Base-by-base conservation (phyloP, 768 basidiomycete genomes). In the Flagelloscypha sp. region DNA sequence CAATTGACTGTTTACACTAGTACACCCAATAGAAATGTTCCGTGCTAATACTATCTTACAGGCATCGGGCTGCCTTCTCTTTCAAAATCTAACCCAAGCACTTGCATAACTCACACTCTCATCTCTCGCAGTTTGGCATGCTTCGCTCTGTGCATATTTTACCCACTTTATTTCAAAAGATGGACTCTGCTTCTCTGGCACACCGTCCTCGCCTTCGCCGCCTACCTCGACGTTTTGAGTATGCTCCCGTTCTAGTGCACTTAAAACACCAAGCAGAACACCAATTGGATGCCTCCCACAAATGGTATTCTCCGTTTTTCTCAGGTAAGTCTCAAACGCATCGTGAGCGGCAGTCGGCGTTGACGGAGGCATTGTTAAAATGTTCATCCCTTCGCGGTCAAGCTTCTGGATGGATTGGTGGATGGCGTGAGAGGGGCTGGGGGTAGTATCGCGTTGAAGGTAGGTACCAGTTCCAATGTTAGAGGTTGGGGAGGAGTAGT, bases 81-180 rank as follows among this genome's bases (percentile, higher is more conserved):
- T 10, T 41, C 65, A 83, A 55, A 87, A 72, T 23, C 63, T 68
- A 28, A 88, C 61, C 59, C 79, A 90, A 20, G 81, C 95, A 53
- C 92, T 94, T 6, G 92, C 93, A 53, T 99, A 99, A 57, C 90
- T 94, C 15, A 99, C 95, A 52, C 94, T 97, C 22, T 84, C 87
- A 55, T 92, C 87, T 30, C 65, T 59, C 36, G 84, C 50, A 12
- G 59, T 74, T 44, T 63, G 45, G 50, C 86, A 90, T 37, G 70
- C 65, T 50, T 78, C 84, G 53, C 92, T 98, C 59, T 98, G 94
- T 53, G 87, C 90, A 56, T 99, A 99, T 46, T 81, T 66, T 16
- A 95, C 87, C 78, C 89, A 99, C 44, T 76, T 75, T 34, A 90
- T 55, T 16, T 57, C 64, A 1, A 66, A 50, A 30, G 56, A 53